Evolutionary conservation across 78 protist genomes (phyloP).

Genomic region (Polysphondylium violaceum): DNA sequence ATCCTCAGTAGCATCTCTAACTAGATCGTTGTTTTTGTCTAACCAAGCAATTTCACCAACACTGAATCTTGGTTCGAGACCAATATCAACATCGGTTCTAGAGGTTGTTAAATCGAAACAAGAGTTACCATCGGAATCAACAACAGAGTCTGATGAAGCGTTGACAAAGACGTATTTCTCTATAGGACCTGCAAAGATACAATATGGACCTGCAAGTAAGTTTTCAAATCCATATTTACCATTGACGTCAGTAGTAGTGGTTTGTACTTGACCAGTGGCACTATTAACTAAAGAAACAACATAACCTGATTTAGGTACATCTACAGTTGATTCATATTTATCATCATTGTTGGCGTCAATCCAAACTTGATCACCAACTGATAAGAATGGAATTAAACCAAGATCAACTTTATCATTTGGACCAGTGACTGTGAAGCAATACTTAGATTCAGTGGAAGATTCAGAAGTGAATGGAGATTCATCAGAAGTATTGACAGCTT

Average conservation of each 20-base stretch:
- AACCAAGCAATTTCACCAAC: conserved; percentile 4
- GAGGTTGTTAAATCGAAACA: neutral
- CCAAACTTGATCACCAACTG: conserved; percentile 46
- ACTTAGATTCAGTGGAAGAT: neutral
- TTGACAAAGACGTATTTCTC: neutral
- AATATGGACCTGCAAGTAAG: conserved; percentile 35
- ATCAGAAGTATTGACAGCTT: neutral
- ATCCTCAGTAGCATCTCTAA: neutral
- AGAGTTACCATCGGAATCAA: neutral
- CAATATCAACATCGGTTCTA: neutral
- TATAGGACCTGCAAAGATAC: neutral
- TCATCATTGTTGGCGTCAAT: conserved; percentile 8
- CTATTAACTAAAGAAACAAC: neutral
- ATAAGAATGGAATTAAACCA: conserved; percentile 28
- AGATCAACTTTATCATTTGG: neutral
- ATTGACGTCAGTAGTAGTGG: neutral
- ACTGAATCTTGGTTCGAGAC: neutral
- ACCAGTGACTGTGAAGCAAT: neutral
- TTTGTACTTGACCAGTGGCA: neutral
- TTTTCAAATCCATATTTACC: conserved; percentile 14
- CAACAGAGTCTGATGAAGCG: conserved; percentile 11
- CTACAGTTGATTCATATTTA: neutral
- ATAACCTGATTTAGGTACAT: neutral
- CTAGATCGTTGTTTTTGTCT: conserved; percentile 13
- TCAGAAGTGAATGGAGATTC: neutral